A percentile compares a stretch with the other conserved stretches of the same genome.
These are phyloP conservation scores for Mariannaea sp. DNA, from an alignment of 2,329 filamentous ascomycete genomes.

Conservation along the genomic window DNA sequence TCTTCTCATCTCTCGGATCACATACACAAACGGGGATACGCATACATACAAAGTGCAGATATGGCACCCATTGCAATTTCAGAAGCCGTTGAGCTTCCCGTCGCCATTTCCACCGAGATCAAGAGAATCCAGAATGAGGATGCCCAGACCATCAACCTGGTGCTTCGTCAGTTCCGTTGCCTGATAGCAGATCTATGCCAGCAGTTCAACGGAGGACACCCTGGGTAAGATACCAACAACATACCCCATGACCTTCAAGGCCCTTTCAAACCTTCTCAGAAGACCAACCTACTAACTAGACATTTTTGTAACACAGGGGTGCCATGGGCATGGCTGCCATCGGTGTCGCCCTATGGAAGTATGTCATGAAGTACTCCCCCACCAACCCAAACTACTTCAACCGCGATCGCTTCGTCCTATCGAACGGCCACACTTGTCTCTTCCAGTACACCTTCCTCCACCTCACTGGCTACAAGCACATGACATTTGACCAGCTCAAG, in stretches of 20 bases:
- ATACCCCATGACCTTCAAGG: too few relatives aligned
- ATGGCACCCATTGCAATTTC: conserved; percentile 36
- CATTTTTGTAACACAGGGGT: conserved; percentile 33
- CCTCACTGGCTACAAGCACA: conserved; percentile 56
- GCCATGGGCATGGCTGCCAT: conserved; percentile 67
- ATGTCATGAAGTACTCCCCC: conserved; percentile 64
- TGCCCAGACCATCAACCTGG: conserved; percentile 47
- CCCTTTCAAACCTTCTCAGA: too few relatives aligned
- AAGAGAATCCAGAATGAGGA: conserved; percentile 37
- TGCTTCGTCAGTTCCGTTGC: conserved; percentile 63
- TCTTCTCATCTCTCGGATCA: too few relatives aligned
- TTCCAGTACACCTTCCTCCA: conserved; percentile 61
- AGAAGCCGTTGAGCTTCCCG: conserved; percentile 26
- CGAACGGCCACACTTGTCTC: conserved; percentile 62
- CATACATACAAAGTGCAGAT: too few relatives aligned
- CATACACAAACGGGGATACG: too few relatives aligned
- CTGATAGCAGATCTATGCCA: conserved; percentile 72
- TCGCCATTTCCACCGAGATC: conserved; percentile 26
- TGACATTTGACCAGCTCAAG: conserved; percentile 62
- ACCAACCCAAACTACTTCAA: conserved; percentile 62
- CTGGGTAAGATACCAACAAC: conserved; percentile 61
- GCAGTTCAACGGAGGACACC: conserved; percentile 72
- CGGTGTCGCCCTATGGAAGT: conserved; percentile 64
- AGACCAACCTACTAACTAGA: not conserved
- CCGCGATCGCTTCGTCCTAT: conserved; percentile 65